Conservation (phyloP, 331 rosid species). For the Quercus phellos region DNA sequence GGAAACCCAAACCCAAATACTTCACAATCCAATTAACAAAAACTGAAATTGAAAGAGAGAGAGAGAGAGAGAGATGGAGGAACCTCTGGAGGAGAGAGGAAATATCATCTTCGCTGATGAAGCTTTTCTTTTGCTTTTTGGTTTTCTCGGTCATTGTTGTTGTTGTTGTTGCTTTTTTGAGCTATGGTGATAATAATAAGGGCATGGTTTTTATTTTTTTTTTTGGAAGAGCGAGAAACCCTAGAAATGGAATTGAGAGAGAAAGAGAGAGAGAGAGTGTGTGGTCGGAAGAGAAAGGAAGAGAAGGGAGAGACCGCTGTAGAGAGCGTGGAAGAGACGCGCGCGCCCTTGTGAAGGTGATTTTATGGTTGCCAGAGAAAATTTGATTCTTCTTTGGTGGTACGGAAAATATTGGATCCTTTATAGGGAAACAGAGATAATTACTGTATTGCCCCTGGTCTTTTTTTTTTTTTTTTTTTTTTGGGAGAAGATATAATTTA, state of each 20-base stretch:
- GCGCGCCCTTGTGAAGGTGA: background rate
- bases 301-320: background rate
- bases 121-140: constrained; percentile 26
- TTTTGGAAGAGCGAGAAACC: constrained; percentile 1
- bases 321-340: background rate
- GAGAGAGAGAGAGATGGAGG: background rate
- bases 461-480: no score
- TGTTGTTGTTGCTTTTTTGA: background rate
- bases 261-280: background rate
- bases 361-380: background rate
- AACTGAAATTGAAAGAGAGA: background rate
- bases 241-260: constrained; percentile 5
- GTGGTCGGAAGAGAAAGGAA: background rate
- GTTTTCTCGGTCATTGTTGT: constrained; percentile 23
- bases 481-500: no score
- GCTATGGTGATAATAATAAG: no score
- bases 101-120: constrained; percentile 31
- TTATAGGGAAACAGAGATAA: background rate
- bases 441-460: background rate
- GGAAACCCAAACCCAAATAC: background rate
- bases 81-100: constrained; percentile 38
- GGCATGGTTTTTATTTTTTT: no score
- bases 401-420: background rate
- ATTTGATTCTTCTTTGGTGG: background rate
- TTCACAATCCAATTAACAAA: no score